A percentile compares a stretch with the other conserved stretches of the same genome.
Conservation (phyloP, 345 rosid genomes). For the Brassica incana region DNA sequence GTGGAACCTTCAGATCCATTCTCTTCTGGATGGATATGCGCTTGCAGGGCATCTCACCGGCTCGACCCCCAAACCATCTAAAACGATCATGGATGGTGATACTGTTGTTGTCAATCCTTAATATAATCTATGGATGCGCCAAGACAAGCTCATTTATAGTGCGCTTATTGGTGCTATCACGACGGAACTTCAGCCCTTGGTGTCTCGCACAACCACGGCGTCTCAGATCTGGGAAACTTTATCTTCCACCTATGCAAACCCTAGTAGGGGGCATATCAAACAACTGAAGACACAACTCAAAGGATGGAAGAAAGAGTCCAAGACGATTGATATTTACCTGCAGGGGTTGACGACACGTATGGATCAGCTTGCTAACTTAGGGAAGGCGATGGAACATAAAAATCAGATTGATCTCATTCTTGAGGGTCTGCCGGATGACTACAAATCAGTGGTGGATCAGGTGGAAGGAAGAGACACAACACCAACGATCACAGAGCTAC, state of each 20-base stretch:
- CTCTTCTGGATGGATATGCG: too few species aligned
- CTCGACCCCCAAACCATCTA: too few species aligned
- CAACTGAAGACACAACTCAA: background rate
- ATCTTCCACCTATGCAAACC: background rate
- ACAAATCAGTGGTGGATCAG: background rate
- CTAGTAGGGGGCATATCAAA: background rate
- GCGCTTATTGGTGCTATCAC: background rate
- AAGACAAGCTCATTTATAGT: background rate
- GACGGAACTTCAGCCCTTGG: background rate
- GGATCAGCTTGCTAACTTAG: background rate
- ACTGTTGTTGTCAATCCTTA: background rate
- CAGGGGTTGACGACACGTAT: background rate
- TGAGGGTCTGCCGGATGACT: background rate
- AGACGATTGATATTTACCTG: background rate
- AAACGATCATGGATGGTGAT: too few species aligned
- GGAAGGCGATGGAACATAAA: background rate
- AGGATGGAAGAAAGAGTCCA: background rate
- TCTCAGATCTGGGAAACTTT: background rate
- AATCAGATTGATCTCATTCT: background rate
- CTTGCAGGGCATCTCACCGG: too few species aligned
- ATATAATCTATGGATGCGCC: background rate
- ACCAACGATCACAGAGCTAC: background rate
- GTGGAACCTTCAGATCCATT: too few species aligned
- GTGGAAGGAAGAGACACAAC: background rate
- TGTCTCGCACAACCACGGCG: background rate